Base-by-base conservation (phyloP, 148 eudicot species). In the Rhododendron vialii region DNA sequence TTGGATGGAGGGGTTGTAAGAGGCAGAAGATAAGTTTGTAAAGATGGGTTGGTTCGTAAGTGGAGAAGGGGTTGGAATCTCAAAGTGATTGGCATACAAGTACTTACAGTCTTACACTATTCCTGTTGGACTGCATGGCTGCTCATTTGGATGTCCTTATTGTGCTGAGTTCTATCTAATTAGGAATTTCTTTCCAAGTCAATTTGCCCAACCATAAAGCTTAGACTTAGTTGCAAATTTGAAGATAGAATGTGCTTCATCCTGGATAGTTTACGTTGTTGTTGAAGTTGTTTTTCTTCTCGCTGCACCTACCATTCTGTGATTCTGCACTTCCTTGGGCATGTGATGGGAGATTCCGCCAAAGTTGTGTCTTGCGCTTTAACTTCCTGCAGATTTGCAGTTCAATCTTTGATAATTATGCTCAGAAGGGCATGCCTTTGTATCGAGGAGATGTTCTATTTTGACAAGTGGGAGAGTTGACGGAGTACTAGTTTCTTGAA, bases 141-240 rank as follows among this genome's bases (percentile, higher is more conserved):
- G 69, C 2, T 15, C 80, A 71, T 45, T 73, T 35, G 86, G 81
- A 35, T 84, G 78, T 50, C 74, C 59, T 24, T 47, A 28, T 71
- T 33, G 28, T 2, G 38, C 85, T 83, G 79, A 47, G 53, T 69
- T 71, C 83, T 17, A 45, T 45, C 35, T 83, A 63, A 7, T 63
- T 65, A 83, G 85, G 85, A 65, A 43, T 61, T 63, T 30, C 9
- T 43, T 15, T 83, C 61, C 7, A 28, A 69, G 63, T 83, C 61
- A 28, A 47, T 50, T 78, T 77, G 86, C 38, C 78, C 75, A 41
- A 57, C 65, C 11, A 26, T 55, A 61, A 57, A 78, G 55, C 43
- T 85, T 77, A 63, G 83, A 47, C 33, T n/a, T 47, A 12, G 82
- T 78, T 78, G 82, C 35, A n/a, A 47, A 50, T 30, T 78, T n/a